Conservation (phyloP, 140 eudicot species). For the Flaveria floridana region DNA sequence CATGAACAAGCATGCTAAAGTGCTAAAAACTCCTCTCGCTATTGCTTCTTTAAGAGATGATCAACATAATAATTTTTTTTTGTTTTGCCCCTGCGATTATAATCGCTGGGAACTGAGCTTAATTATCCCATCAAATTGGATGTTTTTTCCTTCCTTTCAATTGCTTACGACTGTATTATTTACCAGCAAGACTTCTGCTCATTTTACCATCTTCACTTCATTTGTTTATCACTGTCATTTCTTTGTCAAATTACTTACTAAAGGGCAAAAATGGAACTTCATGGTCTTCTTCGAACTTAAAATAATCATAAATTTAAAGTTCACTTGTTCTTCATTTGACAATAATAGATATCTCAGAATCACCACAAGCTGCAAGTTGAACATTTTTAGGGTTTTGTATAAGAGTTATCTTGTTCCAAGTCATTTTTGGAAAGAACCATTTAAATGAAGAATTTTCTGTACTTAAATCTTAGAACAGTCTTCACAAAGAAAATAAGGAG, state of each 20-base stretch:
- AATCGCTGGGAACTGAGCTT: not conserved
- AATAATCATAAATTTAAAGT: not conserved
- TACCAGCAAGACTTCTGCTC: not conserved
- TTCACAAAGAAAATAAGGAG: not conserved
- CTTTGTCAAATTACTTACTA: not conserved
- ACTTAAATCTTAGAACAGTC: not conserved
- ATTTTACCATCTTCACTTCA: slow-evolving; percentile 5
- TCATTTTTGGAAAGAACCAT: not conserved
- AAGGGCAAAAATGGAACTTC: not conserved
- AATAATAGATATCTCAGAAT: slow-evolving; percentile 1
- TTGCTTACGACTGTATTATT: not conserved
- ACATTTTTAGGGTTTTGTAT: not conserved
- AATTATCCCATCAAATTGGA: slow-evolving; percentile 1
- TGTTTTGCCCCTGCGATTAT: not conserved
- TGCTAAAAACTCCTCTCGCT: not conserved
- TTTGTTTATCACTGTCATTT: not conserved
- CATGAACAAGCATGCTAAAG: not conserved
- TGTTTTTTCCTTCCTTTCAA: not conserved
- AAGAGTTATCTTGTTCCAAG: not conserved
- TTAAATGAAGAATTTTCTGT: not conserved
- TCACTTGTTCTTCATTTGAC: not conserved
- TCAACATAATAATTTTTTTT: not conserved
- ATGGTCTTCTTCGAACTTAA: not conserved
- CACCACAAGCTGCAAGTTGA: not conserved
- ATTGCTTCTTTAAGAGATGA: not conserved